A percentile compares a stretch with the other conserved stretches of the same genome.
Conservation (phyloP, 495 filamentous ascomycete species). For the Baudoinia panamericana region DNA sequence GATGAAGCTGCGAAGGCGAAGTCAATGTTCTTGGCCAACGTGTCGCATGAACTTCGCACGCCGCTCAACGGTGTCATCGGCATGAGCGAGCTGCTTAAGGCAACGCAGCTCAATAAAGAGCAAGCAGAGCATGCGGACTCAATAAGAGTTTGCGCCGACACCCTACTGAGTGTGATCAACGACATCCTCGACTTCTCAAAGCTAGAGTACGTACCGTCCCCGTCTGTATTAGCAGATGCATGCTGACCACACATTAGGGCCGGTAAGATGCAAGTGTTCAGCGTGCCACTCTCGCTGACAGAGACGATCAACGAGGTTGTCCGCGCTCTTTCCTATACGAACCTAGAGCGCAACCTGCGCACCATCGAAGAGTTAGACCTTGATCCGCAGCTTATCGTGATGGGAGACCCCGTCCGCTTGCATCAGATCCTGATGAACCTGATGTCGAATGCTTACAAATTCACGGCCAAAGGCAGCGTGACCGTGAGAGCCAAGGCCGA, state of each 20-base stretch:
- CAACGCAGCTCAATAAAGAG: conserved; percentile 60
- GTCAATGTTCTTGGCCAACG: conserved; percentile 84
- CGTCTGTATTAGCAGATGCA: no score
- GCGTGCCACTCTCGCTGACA: conserved; percentile 68
- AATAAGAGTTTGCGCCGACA: conserved; percentile 79
- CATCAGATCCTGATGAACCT: conserved; percentile 91
- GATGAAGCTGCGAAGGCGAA: conserved; percentile 87
- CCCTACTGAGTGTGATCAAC: conserved; percentile 85
- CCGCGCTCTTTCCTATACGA: conserved; percentile 71
- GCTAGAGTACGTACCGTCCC: conserved; percentile 41
- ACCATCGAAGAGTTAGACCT: conserved; percentile 58
- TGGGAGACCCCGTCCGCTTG: conserved; percentile 77
- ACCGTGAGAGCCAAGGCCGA: conserved; percentile 61
- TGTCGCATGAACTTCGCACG: conserved; percentile 38
- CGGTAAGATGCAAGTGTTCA: conserved; percentile 87
- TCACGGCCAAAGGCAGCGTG: conserved; percentile 75
- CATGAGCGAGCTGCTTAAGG: conserved; percentile 74
- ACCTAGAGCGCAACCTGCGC: conserved; percentile 60
- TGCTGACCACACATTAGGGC: conserved; percentile 32
- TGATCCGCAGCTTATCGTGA: conserved; percentile 63
- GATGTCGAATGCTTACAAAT: conserved; percentile 87
- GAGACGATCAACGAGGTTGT: conserved; percentile 83
- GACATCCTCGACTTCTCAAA: conserved; percentile 90
- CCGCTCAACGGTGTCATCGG: conserved; percentile 30
- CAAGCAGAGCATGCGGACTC: conserved; percentile 87